Conservation (phyloP, 2,329 filamentous ascomycete species). For the Ophiocordyceps polyrhachis-furcata region DNA sequence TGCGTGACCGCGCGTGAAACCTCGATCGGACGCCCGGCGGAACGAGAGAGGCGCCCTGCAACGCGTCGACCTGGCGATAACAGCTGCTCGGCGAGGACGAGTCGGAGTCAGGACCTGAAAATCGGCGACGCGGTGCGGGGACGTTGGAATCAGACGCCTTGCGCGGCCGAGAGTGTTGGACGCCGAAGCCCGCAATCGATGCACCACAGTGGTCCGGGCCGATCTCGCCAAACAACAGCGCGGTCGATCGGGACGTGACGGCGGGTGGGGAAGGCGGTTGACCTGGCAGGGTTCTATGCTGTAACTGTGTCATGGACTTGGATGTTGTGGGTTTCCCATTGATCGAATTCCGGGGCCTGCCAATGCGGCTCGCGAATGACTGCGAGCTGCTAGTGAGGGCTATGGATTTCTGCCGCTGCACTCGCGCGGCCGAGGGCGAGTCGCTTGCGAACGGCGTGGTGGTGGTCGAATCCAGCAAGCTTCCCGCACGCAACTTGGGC, state of each 20-base stretch:
- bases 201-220: conserved; percentile 37
- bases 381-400: conserved; percentile 33
- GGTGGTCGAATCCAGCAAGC: conserved; percentile 4
- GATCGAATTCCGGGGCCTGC: conserved; percentile 24
- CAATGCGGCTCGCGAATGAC: conserved; percentile 41
- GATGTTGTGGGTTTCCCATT: conserved; percentile 16
- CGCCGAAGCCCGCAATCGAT: conserved; percentile 39
- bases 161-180: conserved; percentile 31
- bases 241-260: conserved; percentile 20
- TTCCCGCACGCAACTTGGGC: conserved; percentile 16
- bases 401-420: conserved; percentile 27
- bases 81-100: conserved; percentile 48
- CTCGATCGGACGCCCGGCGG: conserved; percentile 9
- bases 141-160: conserved; percentile 55
- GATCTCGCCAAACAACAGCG: conserved; percentile 60
- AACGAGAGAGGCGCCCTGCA: conserved; percentile 6
- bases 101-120: conserved; percentile 36
- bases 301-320: conserved; percentile 15
- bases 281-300: conserved; percentile 14
- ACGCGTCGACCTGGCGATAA: conserved; percentile 27
- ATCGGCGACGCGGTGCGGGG: conserved; percentile 29
- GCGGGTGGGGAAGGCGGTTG: conserved; percentile 15
- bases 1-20: conserved; percentile 33
- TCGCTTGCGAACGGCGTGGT: conserved; percentile 2
- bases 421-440: conserved; percentile 11